phyloP scores from a whole-genome alignment of 371 early-diverging fungal genomes.

The Mucor piriformis region DNA sequence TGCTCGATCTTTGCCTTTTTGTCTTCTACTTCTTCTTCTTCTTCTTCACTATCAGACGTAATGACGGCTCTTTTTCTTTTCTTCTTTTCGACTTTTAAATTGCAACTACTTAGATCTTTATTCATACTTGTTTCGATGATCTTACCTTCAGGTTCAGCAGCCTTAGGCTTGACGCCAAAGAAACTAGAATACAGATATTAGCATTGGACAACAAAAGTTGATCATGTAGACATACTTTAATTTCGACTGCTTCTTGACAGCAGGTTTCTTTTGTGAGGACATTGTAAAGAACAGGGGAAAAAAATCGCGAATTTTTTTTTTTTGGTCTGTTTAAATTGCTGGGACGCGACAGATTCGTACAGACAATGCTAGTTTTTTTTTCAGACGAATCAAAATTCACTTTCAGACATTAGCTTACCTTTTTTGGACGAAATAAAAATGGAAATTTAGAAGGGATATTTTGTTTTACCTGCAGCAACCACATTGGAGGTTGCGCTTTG shows the following conservation, averaged over 20 bases:
- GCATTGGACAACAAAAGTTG: neutral
- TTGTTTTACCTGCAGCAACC: too few relatives aligned
- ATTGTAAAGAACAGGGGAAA: neutral
- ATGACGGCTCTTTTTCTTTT: conserved; percentile 10
- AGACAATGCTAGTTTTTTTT: too few relatives aligned
- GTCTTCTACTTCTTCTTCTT: conserved; percentile 1
- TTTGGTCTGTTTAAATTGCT: too few relatives aligned
- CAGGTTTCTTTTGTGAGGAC: neutral
- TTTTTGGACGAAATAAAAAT: too few relatives aligned
- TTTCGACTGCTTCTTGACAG: conserved; percentile 13
- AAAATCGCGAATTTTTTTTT: conserved; percentile 6
- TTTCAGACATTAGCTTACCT: too few relatives aligned
- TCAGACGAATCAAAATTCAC: too few relatives aligned
- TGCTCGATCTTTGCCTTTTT: neutral
- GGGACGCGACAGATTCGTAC: too few relatives aligned
- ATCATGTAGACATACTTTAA: conserved; percentile 5
- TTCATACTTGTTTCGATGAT: too few relatives aligned
- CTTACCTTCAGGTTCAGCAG: neutral
- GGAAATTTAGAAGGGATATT: too few relatives aligned
- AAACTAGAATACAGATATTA: neutral
- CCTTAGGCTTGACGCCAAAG: conserved; percentile 5
- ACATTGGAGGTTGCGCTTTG: too few relatives aligned
- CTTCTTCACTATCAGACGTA: conserved; percentile 14
- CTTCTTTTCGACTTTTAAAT: neutral
- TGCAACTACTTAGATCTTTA: too few relatives aligned